Base-by-base conservation (phyloP, 305 asterid species). In the Plantago lanceolata region DNA sequence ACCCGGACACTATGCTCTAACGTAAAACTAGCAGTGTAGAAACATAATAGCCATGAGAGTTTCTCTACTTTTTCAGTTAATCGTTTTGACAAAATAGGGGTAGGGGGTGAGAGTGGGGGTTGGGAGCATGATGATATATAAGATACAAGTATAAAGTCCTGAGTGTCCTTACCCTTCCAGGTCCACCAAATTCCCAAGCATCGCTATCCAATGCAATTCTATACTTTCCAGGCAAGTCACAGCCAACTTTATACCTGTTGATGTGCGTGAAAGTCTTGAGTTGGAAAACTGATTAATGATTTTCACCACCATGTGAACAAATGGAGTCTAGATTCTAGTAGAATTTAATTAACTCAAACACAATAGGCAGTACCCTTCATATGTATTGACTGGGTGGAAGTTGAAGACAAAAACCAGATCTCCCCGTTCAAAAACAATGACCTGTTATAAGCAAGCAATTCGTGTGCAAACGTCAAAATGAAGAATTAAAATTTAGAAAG, bases 211-310 rank as follows among this genome's bases (percentile, higher is more conserved):
- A 80, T 48, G 89, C 97, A 61, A 93, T 95, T 78, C 82, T 79
- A 66, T 90, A 93, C 81, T 84, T 93, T 66, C 97, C 97, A 13
- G 99, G 99, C 79, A 85, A 71, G 78, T 93, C 96, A 14, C 97
- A 93, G 45, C 99, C 97, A 62, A 93, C 85, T 84, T 93, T 90
- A 64, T 93, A 93, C 85, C 98, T 89, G 90, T 56, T 64, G 48
- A 70, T 44, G 51, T 13, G 44, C 35, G 55, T 64, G 63, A 61
- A 48, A 71, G 19, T 37, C 20, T 59, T 31, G 16, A 61, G 48
- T 48, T 66, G 28, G 56, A 51, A 28, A 28, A 28, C 17, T 28
- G 44, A 15, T 12, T 16, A 13, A 12, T 55, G 9, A 3, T 19
- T 55, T 26, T 56, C 7, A 28, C 21, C 13, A 54, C 5, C n/a